Conservation (phyloP, 2,329 filamentous ascomycete species). For the Aspergillus japonicus region DNA sequence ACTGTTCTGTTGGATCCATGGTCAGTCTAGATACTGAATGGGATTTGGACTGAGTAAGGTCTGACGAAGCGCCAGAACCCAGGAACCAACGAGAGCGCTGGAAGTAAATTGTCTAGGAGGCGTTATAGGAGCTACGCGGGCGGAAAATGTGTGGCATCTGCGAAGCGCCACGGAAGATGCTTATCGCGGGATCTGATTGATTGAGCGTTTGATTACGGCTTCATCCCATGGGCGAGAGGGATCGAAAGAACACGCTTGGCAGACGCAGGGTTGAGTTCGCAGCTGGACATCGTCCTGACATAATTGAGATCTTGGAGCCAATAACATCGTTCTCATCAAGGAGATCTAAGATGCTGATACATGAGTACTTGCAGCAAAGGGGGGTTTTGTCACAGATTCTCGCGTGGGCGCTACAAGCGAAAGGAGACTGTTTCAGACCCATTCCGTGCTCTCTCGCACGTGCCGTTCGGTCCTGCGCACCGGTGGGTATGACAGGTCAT, state of each 20-base stretch:
- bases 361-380: not conserved
- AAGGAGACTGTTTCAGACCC: not conserved
- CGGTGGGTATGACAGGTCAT: not conserved
- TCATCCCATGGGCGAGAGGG: conserved; percentile 6
- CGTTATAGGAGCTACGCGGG: not conserved
- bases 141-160: not conserved
- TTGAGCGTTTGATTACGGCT: not conserved
- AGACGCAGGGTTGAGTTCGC: conserved; percentile 5
- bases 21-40: too few species aligned
- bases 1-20: not conserved
- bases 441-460: not conserved
- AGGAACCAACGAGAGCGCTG: conserved; percentile 14
- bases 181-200: not conserved
- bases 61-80: conserved; percentile 14
- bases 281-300: conserved; percentile 16
- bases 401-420: not conserved
- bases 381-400: not conserved
- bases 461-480: not conserved
- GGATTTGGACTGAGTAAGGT: conserved; percentile 17
- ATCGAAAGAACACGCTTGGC: not conserved
- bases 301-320: conserved; percentile 7
- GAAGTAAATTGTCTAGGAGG: conserved; percentile 14
- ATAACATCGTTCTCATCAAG: conserved; percentile 6
- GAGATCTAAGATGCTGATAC: not conserved
- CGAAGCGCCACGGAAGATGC: not conserved